Evolutionary conservation across 2,329 filamentous ascomycete genomes (phyloP).

Genomic region (Ceratocystis variospora): DNA sequence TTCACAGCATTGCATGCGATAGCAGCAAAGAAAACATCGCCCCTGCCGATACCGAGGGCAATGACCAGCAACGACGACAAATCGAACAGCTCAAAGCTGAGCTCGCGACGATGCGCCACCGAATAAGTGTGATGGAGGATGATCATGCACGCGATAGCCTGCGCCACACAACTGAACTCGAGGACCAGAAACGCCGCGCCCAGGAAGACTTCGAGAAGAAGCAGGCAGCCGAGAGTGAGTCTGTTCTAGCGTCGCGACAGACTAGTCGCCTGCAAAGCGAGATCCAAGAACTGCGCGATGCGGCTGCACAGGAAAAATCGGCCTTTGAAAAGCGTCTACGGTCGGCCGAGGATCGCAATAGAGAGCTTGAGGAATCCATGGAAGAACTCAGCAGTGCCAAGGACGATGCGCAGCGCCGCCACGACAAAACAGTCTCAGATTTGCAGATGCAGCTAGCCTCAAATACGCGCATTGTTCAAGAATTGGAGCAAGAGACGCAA

Average conservation of each 20-base stretch:
- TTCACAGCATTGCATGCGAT: constrained; percentile 38
- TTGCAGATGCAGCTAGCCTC: constrained; percentile 39
- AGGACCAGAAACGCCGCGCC: constrained; percentile 65
- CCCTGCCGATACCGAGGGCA: constrained; percentile 44
- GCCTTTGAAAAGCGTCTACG: constrained; percentile 56
- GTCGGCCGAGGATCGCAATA: constrained; percentile 59
- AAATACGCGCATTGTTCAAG: constrained; percentile 37
- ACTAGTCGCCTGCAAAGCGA: constrained; percentile 39
- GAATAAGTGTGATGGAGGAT: constrained; percentile 72
- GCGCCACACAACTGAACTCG: constrained; percentile 69
- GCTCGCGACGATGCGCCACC: constrained; percentile 75
- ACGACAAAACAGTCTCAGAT: constrained; percentile 41
- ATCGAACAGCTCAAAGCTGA: constrained; percentile 78
- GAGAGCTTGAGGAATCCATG: constrained; percentile 62
- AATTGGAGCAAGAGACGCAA: constrained; percentile 45
- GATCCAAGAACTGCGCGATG: constrained; percentile 37
- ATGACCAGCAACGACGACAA: constrained; percentile 42
- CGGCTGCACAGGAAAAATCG: constrained; percentile 42
- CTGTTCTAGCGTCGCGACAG: constrained; percentile 36
- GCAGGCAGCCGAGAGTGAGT: constrained; percentile 45
- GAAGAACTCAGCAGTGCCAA: constrained; percentile 53
- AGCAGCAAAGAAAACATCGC: constrained; percentile 48
- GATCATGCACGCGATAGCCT: constrained; percentile 70
- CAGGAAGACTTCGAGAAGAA: constrained; percentile 68
- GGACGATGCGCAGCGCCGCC: constrained; percentile 54